Evolutionary conservation across 768 basidiomycete species (phyloP), one percentile per base, ranked within the genome.

Genomic region (Russula lepida): DNA sequence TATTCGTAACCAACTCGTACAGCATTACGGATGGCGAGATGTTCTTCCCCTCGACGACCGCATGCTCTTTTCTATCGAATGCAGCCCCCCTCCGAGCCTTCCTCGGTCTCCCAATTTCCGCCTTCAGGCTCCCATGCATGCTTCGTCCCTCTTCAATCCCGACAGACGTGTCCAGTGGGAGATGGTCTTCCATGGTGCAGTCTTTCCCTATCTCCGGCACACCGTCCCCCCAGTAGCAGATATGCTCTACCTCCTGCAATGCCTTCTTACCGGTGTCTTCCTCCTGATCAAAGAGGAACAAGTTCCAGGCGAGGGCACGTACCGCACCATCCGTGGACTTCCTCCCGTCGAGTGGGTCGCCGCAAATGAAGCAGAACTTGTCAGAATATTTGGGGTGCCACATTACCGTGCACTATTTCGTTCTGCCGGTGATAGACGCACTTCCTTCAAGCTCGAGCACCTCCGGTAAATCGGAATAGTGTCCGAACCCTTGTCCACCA

Each of bases 151-250:
- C 74, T 92, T 92, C 75, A 87, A 85, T 52, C 88, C 88, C 12
- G 88, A 92, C 71, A 77, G 89, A 66, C 83, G 88, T 62, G 81
- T 91, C 49, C 89, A 91, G 70, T 92, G 90, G 89, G 83, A 91
- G 71, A 90, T 91, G 89, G 88, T 90, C 68, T 92, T 92, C 70
- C 89, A 74, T 63, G 71, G 72, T 58, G 73, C 73, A 43, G 68
- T 74, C 56, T 76, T 76, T 67, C 72, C 72, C 27, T 70, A 70
- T 60, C 68, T 75, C 57, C 71, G 75, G 21, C 75, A 75, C 61
- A 70, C 71, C 62, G 72, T 74, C 17, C 72, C 71, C 46, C 72
- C 75, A 39, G 65, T 76, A 65, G 71, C 68, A 48, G 74, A 76
- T 64, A 68, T 76, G 37, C 69, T 77, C 41, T 67, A 75, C 64